Evolutionary conservation across 2,329 filamentous ascomycete genomes (phyloP).

Genomic region (Cladosporium velox): DNA sequence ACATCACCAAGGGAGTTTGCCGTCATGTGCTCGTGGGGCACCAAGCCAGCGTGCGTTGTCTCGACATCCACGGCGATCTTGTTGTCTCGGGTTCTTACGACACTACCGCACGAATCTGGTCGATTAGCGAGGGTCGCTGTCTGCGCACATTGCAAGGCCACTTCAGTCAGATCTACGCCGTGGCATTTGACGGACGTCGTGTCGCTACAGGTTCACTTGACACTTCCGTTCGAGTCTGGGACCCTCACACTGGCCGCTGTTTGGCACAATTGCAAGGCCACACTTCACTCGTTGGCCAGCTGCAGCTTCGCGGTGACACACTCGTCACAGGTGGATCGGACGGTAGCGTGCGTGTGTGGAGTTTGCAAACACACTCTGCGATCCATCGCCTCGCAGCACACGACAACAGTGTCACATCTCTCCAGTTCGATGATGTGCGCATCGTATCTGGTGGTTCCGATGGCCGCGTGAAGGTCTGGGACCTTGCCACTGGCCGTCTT

Average conservation of each 20-base stretch:
- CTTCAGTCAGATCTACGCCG: slow-evolving; percentile 98
- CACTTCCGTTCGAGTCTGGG: slow-evolving; percentile 96
- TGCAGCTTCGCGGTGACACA: slow-evolving; percentile 93
- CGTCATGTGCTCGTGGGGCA: slow-evolving; percentile 91
- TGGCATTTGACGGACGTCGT: slow-evolving; percentile 90
- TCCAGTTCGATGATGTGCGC: slow-evolving; percentile 94
- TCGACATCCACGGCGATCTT: slow-evolving; percentile 94
- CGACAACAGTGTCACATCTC: slow-evolving; percentile 95
- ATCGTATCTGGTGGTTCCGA: slow-evolving; percentile 96
- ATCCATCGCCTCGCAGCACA: slow-evolving; percentile 95
- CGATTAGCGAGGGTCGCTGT: slow-evolving; percentile 91
- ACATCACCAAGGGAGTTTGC: slow-evolving; percentile 83
- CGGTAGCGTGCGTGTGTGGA: slow-evolving; percentile 95
- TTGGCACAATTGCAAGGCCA: slow-evolving; percentile 93
- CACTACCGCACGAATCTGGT: slow-evolving; percentile 96
- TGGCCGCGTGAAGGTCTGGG: slow-evolving; percentile 98
- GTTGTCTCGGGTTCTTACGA: slow-evolving; percentile 99
- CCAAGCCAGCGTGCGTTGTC: slow-evolving; percentile 89
- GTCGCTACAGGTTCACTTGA: slow-evolving; percentile 95
- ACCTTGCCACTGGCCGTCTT: slow-evolving; percentile 84
- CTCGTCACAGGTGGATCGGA: slow-evolving; percentile 95
- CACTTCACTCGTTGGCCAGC: slow-evolving; percentile 91
- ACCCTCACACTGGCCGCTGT: slow-evolving; percentile 62
- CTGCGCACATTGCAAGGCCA: slow-evolving; percentile 87
- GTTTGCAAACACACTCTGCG: slow-evolving; percentile 81